These are phyloP conservation scores for Podaxis carcinomalis DNA, from an alignment of 768 basidiomycete species.

Conservation along the genomic window DNA sequence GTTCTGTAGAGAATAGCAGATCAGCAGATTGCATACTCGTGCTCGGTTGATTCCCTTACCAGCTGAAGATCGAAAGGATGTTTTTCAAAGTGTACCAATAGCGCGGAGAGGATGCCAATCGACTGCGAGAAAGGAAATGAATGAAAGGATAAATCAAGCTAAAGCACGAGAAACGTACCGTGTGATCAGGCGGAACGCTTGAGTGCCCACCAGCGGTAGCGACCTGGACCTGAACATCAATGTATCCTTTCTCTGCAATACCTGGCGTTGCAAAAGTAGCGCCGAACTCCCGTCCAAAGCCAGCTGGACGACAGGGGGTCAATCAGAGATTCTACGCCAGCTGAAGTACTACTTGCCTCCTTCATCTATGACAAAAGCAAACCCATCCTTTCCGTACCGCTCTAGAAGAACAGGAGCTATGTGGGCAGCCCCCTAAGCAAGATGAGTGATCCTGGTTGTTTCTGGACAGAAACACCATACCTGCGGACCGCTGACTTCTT, in stretches of 20 bases:
- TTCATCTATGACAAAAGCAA: slow-evolving; percentile 85
- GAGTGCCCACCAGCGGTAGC: slow-evolving; percentile 79
- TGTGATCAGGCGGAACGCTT: slow-evolving; percentile 78
- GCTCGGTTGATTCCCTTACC: slow-evolving; percentile 25
- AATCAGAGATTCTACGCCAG: background rate
- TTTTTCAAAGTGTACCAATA: slow-evolving; percentile 65
- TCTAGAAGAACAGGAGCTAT: slow-evolving; percentile 46
- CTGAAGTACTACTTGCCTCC: slow-evolving; percentile 48
- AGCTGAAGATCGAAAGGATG: slow-evolving; percentile 55
- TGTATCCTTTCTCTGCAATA: slow-evolving; percentile 70
- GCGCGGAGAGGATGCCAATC: slow-evolving; percentile 74
- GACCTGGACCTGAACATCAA: slow-evolving; percentile 63
- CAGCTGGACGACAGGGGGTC: slow-evolving; percentile 26
- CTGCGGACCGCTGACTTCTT: slow-evolving; percentile 55
- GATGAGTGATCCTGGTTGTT: background rate
- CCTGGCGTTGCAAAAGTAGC: slow-evolving; percentile 56
- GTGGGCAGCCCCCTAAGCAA: slow-evolving; percentile 46
- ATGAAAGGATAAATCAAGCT: background rate
- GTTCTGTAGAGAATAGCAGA: slow-evolving; percentile 27
- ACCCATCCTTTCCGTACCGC: slow-evolving; percentile 65
- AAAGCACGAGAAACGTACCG: slow-evolving; percentile 35
- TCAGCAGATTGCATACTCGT: background rate
- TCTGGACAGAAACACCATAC: slow-evolving; percentile 21
- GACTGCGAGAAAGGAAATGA: slow-evolving; percentile 35
- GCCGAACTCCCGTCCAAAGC: slow-evolving; percentile 47